Evolutionary conservation across 176 grass and related monocot species (phyloP).

Genomic region (Oryza punctata): DNA sequence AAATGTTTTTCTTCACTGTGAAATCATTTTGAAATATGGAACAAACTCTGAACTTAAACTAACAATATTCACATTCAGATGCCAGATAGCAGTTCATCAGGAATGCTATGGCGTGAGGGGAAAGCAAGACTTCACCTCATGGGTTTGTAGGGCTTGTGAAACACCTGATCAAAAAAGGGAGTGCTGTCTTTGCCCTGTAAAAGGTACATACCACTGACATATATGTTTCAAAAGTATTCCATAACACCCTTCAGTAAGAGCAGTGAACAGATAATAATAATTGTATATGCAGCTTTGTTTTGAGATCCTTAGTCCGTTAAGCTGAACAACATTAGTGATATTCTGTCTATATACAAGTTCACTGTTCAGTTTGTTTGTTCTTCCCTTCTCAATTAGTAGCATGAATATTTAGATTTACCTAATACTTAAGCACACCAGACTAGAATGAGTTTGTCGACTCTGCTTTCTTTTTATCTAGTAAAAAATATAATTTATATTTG

Average conservation of each 20-base stretch:
- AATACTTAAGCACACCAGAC: background rate
- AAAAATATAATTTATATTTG: slow-evolving; percentile 12
- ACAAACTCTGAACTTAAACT: slow-evolving; percentile 26
- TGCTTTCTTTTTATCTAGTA: slow-evolving; percentile 1
- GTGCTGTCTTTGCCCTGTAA: slow-evolving; percentile 97
- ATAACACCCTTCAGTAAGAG: slow-evolving; percentile 10
- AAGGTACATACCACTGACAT: slow-evolving; percentile 53
- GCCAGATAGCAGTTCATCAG: slow-evolving; percentile 98
- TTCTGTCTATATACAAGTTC: background rate
- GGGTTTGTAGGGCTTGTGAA: slow-evolving; percentile 95
- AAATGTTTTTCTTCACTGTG: background rate
- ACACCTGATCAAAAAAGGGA: slow-evolving; percentile 75
- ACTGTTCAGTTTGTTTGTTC: slow-evolving; percentile 6
- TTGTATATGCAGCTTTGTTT: background rate
- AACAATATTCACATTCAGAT: slow-evolving; percentile 58
- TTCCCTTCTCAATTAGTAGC: slow-evolving; percentile 1
- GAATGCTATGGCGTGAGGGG: slow-evolving; percentile 95
- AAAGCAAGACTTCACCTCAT: slow-evolving; percentile 91
- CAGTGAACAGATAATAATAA: background rate
- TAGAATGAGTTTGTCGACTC: slow-evolving; percentile 33
- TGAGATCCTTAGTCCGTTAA: slow-evolving; percentile 13
- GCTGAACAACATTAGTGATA: slow-evolving; percentile 10
- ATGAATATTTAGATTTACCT: background rate
- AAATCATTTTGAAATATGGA: slow-evolving; percentile 27
- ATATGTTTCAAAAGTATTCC: slow-evolving; percentile 32